phyloP scores from a whole-genome alignment of 495 filamentous ascomycete species.

The Lophiostoma macrostomum region DNA sequence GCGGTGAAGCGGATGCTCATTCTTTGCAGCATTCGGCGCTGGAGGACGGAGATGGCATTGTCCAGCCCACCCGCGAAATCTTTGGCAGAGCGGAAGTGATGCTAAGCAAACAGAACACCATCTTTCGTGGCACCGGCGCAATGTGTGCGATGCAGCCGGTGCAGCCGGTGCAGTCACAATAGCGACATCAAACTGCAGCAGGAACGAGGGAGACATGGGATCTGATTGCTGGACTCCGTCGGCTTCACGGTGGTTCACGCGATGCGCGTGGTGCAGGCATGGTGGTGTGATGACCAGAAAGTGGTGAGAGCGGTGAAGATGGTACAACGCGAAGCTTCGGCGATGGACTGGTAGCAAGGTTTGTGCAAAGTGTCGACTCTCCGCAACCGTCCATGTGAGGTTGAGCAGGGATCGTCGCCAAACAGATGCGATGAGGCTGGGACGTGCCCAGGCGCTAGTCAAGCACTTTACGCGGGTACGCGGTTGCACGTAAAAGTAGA shows the following conservation, averaged over 20 bases:
- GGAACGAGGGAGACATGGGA: background rate
- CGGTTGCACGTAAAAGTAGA: conserved; percentile 8
- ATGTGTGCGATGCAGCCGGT: background rate
- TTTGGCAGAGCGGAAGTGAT: background rate
- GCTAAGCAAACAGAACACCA: background rate
- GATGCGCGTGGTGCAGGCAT: background rate
- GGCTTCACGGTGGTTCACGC: background rate
- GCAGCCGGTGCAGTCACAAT: too few species aligned
- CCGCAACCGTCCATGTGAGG: too few species aligned
- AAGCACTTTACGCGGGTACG: conserved; percentile 29
- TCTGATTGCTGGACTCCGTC: too few species aligned
- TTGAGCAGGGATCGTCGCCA: too few species aligned
- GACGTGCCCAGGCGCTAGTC: conserved; percentile 1
- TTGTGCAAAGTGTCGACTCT: too few species aligned
- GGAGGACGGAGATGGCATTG: too few species aligned
- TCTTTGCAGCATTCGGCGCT: too few species aligned
- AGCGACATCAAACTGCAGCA: conserved; percentile 1
- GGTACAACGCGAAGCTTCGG: too few species aligned
- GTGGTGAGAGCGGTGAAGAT: too few species aligned
- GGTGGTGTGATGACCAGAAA: too few species aligned
- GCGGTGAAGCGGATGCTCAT: too few species aligned
- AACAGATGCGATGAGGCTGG: conserved; percentile 6
- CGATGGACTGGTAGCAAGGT: too few species aligned
- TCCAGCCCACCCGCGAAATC: background rate
- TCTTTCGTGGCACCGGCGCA: background rate